Percentiles rank a stretch among this genome's conserved stretches.
Conservation (phyloP, 108 stramenopile species). For the Hondaea fermentalgiana region DNA sequence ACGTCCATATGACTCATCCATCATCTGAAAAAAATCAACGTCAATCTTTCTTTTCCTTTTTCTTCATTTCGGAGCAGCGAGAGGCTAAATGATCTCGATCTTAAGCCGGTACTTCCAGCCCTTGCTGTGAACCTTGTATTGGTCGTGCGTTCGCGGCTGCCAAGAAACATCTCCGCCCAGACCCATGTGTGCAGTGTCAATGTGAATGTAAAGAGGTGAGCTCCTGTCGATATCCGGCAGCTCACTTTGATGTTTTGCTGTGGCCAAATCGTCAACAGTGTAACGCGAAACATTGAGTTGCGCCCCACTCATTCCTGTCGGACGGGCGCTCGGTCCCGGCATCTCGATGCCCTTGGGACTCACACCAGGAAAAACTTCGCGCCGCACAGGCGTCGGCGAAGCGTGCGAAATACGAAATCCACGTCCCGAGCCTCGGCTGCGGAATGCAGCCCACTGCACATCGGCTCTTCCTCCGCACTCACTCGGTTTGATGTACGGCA, state of each 20-base stretch:
- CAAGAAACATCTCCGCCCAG: not conserved
- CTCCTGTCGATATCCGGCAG: not conserved
- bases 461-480: not conserved
- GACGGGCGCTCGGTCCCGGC: not conserved
- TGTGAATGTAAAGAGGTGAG: not conserved
- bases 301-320: not conserved
- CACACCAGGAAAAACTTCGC: not conserved
- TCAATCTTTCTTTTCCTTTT: not conserved
- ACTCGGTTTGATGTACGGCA: not conserved
- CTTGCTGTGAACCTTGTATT: not conserved
- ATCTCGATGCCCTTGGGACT: too few species aligned
- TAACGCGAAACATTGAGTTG: not conserved
- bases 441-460: not conserved
- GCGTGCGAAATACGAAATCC: not conserved
- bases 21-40: not conserved
- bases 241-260: not conserved
- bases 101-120: not conserved
- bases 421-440: not conserved
- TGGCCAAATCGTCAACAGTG: not conserved
- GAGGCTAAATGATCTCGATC: not conserved
- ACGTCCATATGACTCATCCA: not conserved
- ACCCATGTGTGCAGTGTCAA: not conserved
- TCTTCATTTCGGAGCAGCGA: not conserved
- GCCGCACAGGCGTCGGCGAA: not conserved
- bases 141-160: not conserved